phyloP scores from a whole-genome alignment of 116 monocot genomes.

The Papilionanthe hybrid region DNA sequence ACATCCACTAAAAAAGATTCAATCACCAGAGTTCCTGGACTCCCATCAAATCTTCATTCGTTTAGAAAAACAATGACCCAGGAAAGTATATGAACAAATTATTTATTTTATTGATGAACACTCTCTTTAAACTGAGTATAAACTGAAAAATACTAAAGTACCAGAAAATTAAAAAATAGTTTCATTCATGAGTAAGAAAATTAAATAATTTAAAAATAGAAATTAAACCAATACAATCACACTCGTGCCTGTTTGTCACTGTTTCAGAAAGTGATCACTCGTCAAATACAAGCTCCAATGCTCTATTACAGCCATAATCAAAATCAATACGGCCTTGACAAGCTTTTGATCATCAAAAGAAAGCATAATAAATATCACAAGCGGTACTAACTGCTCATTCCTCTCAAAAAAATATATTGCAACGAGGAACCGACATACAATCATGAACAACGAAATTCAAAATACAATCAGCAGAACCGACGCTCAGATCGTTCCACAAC shows the following conservation, averaged over 20 bases:
- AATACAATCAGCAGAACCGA: no score
- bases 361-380: neutral
- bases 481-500: no score
- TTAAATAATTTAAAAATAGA: no score
- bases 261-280: neutral
- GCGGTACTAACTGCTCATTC: neutral
- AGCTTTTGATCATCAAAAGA: neutral
- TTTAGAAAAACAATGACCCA: no score
- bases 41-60: no score
- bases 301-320: neutral
- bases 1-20: conserved; percentile 66
- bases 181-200: no score
- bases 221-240: neutral
- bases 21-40: conserved; percentile 57
- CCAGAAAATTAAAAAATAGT: neutral
- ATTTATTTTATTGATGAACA: conserved; percentile 68
- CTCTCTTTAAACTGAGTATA: conserved; percentile 79
- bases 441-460: no score
- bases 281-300: no score
- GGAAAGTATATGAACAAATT: no score
- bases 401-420: no score
- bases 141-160: neutral
- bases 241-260: neutral
- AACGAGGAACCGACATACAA: no score
- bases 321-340: neutral